Evolutionary conservation across 768 basidiomycete species (phyloP), one percentile per base, ranked within the genome.

Genomic region (Porphyrellus cyaneotinctus): DNA sequence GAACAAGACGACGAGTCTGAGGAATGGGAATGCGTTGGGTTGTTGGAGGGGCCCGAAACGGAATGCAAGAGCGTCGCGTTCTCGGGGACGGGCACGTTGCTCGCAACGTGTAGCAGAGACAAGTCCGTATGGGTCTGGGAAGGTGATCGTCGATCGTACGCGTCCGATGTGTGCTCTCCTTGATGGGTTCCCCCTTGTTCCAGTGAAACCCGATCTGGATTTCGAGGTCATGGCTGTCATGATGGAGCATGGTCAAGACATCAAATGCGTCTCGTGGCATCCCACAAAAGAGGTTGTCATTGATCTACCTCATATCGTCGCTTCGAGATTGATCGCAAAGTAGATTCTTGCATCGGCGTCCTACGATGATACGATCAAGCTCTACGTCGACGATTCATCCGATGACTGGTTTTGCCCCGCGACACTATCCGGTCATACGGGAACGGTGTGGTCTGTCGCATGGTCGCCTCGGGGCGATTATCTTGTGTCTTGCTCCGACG

Each of bases 71-170:
- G 85, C 50, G 88, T 95, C 0, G 88, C 83, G 4, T 97, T 87
- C 70, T 91, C 88, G 12, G 74, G 74, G 32, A 81, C 84, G n/a
- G 86, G 69, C 45, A 85, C 79, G 3, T 70, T 97, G 23, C 75
- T 99, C n/a, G 97, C 95, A 10, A 94, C 88, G 56, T 97, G 95
- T 65, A 89, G 90, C 59, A 77, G 97, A 53, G 97, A 98, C 73
- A 99, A 98, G 74, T 91, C 92, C 6, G 94, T 98, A 0, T 98
- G 97, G 97, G 81, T 99, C 32, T 99, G 97, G 95, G 95, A 97
- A 78, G 92, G 95, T 88, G 64, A 62, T 74, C 62, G 2, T 30
- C 17, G 26, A 17, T 38, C 31, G 56, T 31, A 23, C 13, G 7
- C 13, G 11, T 42, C 13, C 13, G 26, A 28, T 28, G 43, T 51